These are phyloP conservation scores for Penicilliopsis zonata DNA, from an alignment of 495 filamentous ascomycete species.

Conservation along the genomic window DNA sequence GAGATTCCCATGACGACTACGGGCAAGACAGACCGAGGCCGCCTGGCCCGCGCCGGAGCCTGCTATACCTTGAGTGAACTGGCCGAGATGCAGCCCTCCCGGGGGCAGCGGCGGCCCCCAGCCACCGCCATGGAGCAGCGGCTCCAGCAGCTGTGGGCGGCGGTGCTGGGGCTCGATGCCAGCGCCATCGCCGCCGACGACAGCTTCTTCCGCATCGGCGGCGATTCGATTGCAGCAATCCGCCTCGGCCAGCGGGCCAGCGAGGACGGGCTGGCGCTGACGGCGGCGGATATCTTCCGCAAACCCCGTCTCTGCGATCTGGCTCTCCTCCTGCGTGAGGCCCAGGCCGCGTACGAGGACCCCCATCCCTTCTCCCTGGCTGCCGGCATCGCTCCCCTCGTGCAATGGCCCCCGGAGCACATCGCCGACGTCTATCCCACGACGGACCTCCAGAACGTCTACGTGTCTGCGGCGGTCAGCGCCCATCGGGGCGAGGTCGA, in stretches of 20 bases:
- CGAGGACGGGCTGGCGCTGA: too few relatives aligned
- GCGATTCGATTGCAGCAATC: too few relatives aligned
- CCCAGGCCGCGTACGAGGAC: slow-evolving; percentile 21
- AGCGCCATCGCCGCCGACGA: too few relatives aligned
- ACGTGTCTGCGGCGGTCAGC: slow-evolving; percentile 18
- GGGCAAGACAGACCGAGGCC: too few relatives aligned
- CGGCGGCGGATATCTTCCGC: too few relatives aligned
- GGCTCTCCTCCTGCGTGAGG: slow-evolving; percentile 9
- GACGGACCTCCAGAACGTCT: slow-evolving; percentile 45
- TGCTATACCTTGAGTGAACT: too few relatives aligned
- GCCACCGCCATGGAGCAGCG: slow-evolving; percentile 6
- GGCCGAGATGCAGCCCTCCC: neutral
- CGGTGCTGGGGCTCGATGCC: too few relatives aligned
- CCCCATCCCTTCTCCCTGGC: too few relatives aligned
- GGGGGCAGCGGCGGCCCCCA: neutral
- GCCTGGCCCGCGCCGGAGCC: too few relatives aligned
- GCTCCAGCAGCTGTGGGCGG: slow-evolving; percentile 8
- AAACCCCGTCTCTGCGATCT: slow-evolving; percentile 20
- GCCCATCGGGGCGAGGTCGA: slow-evolving; percentile 24
- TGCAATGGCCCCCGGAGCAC: slow-evolving; percentile 7
- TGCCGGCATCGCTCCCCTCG: slow-evolving; percentile 11
- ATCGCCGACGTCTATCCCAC: slow-evolving; percentile 40
- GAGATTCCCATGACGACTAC: too few relatives aligned
- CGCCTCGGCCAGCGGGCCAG: too few relatives aligned
- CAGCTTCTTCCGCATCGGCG: too few relatives aligned